Evolutionary conservation across 768 basidiomycete species (phyloP).

Genomic region (Boletales sp.): DNA sequence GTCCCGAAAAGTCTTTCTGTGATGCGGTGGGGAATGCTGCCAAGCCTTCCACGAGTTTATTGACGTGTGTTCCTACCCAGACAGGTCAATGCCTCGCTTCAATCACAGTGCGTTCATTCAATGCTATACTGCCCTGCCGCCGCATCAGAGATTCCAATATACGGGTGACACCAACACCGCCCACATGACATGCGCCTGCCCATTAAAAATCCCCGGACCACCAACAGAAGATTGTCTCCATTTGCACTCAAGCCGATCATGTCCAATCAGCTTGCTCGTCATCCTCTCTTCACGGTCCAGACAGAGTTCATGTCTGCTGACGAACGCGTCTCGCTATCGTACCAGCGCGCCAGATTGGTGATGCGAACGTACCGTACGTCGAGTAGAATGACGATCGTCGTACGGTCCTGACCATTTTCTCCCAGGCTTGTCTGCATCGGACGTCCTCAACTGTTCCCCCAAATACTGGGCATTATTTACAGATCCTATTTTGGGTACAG

Average conservation of each 20-base stretch:
- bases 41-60: too few relatives aligned
- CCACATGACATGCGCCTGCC: too few relatives aligned
- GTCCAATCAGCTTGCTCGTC: constrained; percentile 13
- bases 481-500: constrained; percentile 48
- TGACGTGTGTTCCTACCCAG: too few relatives aligned
- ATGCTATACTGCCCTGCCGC: too few relatives aligned
- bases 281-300: constrained; percentile 45
- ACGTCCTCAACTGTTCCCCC: constrained; percentile 46
- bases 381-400: background rate
- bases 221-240: too few relatives aligned
- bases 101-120: too few relatives aligned
- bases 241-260: constrained; percentile 1
- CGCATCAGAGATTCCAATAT: too few relatives aligned
- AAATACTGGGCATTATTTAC: constrained; percentile 52
- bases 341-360: constrained; percentile 47
- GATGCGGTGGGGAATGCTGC: too few relatives aligned
- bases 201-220: too few relatives aligned
- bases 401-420: background rate
- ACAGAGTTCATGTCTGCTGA: constrained; percentile 43
- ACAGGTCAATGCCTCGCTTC: too few relatives aligned
- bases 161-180: too few relatives aligned
- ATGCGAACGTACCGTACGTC: constrained; percentile 46
- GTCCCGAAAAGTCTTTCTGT: too few relatives aligned
- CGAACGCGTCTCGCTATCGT: constrained; percentile 47
- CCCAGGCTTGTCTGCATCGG: constrained; percentile 36